Evolutionary conservation across 2,329 filamentous ascomycete genomes (phyloP), one percentile per base, ranked within the genome.

Genomic region (Parascedosporium putredinis): DNA sequence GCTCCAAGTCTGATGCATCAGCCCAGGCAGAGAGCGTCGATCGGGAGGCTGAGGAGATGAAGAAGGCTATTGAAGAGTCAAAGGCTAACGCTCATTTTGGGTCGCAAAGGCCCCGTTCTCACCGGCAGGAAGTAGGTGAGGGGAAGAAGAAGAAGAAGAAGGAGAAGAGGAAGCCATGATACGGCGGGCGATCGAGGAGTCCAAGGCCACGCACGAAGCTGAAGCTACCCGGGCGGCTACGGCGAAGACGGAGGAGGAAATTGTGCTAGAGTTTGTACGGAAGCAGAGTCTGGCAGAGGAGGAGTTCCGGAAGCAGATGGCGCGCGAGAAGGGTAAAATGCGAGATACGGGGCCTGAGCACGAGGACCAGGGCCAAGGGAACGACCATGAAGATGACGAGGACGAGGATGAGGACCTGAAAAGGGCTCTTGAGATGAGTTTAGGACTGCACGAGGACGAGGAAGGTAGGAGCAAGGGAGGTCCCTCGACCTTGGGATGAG

Each of bases 191-290:
- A 64, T 79, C 31, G 69, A 70, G 45, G 71, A 69, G 47, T 75
- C 71, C 0, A 67, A 70, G 56, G 63, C 65, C 6, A 68, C 65
- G 10, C 72, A 76, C 22, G 62, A 64, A 48, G 62, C 70, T 29
- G 64, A 74, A 49, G 57, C 71, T 55, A 64, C 66, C 40, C 65
- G 68, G 3, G 64, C 70, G 31, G 62, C 64, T 45, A 65, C 61
- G 33, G 62, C 67, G 49, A 71, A 65, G 58, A 77, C 73, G 0
- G 85, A 89, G 59, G 84, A 90, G 60, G 78, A 88, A 50, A 79
- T 85, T 51, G 78, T 89, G 7, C 63, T 90, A 60, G 84, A 88
- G 58, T 88, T 87, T 62, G 75, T 88, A 36, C 86, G 84, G 71
- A 84, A 81, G 68, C 84, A 89, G 67, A 88, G 84, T 62, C 60